These are phyloP conservation scores for Leccinum boreale DNA, from an alignment of 768 basidiomycete genomes.

Conservation along the genomic window DNA sequence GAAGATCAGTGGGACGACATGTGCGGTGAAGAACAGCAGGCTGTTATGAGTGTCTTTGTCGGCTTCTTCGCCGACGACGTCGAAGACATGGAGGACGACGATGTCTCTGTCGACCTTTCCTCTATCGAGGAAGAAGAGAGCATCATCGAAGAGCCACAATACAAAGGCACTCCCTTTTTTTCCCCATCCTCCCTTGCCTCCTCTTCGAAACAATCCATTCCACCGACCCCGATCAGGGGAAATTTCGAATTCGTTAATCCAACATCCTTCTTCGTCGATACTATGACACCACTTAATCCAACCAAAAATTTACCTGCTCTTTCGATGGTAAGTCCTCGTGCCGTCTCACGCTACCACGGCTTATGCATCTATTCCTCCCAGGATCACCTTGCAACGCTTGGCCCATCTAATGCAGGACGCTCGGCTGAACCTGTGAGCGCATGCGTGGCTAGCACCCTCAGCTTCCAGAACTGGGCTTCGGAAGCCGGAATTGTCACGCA, in stretches of 20 bases:
- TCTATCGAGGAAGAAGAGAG: conserved; percentile 20
- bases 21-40: conserved; percentile 30
- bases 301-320: conserved; percentile 29
- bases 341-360: not conserved
- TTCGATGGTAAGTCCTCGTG: conserved; percentile 25
- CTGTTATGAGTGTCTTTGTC: conserved; percentile 28
- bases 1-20: conserved; percentile 33
- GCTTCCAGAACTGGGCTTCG: conserved; percentile 33
- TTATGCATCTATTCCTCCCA: conserved; percentile 7
- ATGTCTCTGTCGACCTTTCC: conserved; percentile 1
- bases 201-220: conserved; percentile 13
- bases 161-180: conserved; percentile 1
- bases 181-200: not conserved
- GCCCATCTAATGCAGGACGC: conserved; percentile 23
- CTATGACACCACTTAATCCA: conserved; percentile 19
- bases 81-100: conserved; percentile 18
- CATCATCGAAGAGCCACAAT: conserved; percentile 18
- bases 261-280: conserved; percentile 23
- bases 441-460: conserved; percentile 6
- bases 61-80: conserved; percentile 30
- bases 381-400: conserved; percentile 30
- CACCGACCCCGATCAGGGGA: conserved; percentile 18
- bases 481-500: conserved; percentile 26
- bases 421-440: conserved; percentile 15
- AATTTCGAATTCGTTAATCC: conserved; percentile 30